Conservation (phyloP, 2,329 filamentous ascomycete species). For the Xylaria sp. region DNA sequence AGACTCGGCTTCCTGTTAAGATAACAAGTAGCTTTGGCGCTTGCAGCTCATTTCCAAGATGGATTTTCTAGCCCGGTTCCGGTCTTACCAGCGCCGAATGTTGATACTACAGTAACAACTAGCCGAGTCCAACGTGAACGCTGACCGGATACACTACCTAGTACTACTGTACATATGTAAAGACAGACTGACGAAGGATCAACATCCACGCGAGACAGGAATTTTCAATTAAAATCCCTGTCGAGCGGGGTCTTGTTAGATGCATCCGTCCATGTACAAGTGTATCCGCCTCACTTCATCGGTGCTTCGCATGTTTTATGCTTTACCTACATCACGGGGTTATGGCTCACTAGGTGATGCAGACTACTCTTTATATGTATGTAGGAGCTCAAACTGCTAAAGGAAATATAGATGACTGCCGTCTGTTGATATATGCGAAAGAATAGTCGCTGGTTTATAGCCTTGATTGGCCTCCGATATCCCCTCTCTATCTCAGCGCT, state of each 20-base stretch:
- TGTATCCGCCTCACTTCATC: conserved; percentile 26
- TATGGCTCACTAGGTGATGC: no score
- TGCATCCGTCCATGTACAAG: no score
- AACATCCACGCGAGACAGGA: conserved; percentile 5
- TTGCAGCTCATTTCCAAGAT: background rate
- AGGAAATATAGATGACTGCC: background rate
- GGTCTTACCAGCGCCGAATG: background rate
- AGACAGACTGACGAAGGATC: background rate
- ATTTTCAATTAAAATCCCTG: conserved; percentile 31
- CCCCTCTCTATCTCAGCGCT: background rate
- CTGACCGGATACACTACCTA: background rate
- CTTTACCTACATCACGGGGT: background rate
- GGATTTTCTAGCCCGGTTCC: background rate
- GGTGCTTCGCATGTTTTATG: background rate
- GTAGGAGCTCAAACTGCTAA: background rate
- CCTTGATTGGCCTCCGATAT: background rate
- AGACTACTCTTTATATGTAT: no score
- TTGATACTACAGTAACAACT: conserved; percentile 22
- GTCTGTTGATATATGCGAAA: background rate
- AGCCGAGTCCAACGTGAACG: conserved; percentile 27
- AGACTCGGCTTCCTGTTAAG: conserved; percentile 34
- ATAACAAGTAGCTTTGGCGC: conserved; percentile 19
- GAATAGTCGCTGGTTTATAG: background rate
- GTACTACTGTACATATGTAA: no score
- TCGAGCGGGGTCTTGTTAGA: background rate